Conservation (phyloP, 2,329 filamentous ascomycete species). For the Fusarium brevicatenulatum region DNA sequence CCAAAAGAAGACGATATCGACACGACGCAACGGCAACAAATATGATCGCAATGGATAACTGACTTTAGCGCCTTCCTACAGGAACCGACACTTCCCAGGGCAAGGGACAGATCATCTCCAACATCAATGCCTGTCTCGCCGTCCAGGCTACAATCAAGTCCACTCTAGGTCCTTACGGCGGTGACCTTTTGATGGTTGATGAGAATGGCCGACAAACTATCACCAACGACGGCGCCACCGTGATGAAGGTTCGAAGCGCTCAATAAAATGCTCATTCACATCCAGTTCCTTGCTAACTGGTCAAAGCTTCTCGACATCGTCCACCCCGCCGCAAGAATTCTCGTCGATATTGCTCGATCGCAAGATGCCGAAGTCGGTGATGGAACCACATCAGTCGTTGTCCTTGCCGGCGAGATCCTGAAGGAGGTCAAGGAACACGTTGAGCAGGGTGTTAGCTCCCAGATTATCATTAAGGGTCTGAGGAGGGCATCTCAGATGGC, state of each 20-base stretch:
- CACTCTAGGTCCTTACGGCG: constrained; percentile 95
- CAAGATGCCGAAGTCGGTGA: constrained; percentile 99
- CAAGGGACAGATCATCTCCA: constrained; percentile 94
- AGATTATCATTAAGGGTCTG: constrained; percentile 96
- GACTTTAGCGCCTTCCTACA: constrained; percentile 52
- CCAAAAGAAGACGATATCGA: constrained; percentile 17
- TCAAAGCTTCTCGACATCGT: constrained; percentile 93
- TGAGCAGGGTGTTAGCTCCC: constrained; percentile 95
- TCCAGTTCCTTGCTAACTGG: constrained; percentile 10
- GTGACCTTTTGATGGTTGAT: constrained; percentile 95
- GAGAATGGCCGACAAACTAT: constrained; percentile 96
- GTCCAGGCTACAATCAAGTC: constrained; percentile 96
- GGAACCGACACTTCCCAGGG: constrained; percentile 98
- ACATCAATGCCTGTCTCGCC: constrained; percentile 97
- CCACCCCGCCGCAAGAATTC: constrained; percentile 94
- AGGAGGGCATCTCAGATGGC: constrained; percentile 88
- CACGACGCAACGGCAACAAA: neutral
- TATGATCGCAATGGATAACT: constrained; percentile 28
- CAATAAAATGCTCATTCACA: neutral
- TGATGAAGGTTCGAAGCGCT: constrained; percentile 82
- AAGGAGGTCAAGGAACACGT: constrained; percentile 97
- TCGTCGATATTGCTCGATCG: constrained; percentile 97
- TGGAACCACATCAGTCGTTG: constrained; percentile 96
- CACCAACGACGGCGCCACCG: constrained; percentile 98
- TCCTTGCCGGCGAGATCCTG: constrained; percentile 95